Evolutionary conservation across 106 monocot species (phyloP).

Genomic region (Allium cepa): DNA sequence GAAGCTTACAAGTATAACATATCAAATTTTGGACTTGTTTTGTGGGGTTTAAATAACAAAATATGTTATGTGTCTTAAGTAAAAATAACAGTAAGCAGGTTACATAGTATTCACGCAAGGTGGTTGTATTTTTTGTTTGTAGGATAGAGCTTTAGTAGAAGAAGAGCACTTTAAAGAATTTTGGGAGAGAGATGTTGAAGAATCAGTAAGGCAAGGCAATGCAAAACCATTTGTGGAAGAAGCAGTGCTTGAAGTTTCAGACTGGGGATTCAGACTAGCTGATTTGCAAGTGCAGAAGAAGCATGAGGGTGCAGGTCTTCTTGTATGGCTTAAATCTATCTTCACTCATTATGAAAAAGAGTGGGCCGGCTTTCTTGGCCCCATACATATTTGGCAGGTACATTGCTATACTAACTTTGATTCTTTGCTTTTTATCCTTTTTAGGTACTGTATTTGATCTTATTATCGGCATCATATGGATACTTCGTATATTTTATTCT

Average conservation of each 20-base stretch:
- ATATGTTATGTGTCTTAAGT: too few species aligned
- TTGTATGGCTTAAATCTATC: conserved; percentile 66
- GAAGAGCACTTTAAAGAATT: conserved; percentile 52
- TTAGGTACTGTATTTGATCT: background rate
- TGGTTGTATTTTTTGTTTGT: conserved; percentile 6
- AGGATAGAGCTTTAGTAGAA: conserved; percentile 78
- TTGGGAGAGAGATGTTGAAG: conserved; percentile 84
- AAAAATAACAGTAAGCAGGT: too few species aligned
- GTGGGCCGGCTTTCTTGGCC: conserved; percentile 83
- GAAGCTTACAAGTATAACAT: too few species aligned
- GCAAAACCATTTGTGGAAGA: conserved; percentile 83
- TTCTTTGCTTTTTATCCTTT: background rate
- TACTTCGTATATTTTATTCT: background rate
- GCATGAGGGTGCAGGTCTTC: conserved; percentile 41
- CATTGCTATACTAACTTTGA: too few species aligned
- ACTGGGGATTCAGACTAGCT: conserved; percentile 88
- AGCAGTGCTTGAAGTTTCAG: conserved; percentile 78
- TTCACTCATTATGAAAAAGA: conserved; percentile 55
- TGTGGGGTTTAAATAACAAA: too few species aligned
- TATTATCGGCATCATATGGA: background rate
- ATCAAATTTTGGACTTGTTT: too few species aligned
- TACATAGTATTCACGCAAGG: too few species aligned
- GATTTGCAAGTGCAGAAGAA: conserved; percentile 83
- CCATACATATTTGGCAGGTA: conserved; percentile 99
- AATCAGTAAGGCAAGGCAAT: conserved; percentile 74